phyloP scores from a whole-genome alignment of 306 rosid genomes.

The Gillenia trifoliata region DNA sequence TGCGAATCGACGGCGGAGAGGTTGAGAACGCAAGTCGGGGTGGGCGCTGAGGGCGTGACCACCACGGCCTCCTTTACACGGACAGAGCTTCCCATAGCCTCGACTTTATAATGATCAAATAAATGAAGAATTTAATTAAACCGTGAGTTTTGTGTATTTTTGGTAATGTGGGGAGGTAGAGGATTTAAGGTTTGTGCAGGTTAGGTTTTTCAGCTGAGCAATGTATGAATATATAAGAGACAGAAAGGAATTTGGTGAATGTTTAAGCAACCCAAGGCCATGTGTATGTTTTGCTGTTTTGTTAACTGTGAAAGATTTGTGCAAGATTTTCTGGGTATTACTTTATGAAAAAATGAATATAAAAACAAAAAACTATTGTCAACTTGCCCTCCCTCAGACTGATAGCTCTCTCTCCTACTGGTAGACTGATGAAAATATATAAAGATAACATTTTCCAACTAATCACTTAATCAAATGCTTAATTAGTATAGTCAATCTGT shows the following conservation, averaged over 20 bases:
- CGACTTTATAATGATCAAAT: background rate
- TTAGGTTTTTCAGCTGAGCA: background rate
- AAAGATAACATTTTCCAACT: background rate
- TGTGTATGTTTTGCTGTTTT: constrained; percentile 35
- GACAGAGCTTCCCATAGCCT: constrained; percentile 50
- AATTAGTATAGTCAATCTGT: no score
- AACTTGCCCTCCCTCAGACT: constrained; percentile 25
- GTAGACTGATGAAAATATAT: background rate
- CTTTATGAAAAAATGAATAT: constrained; percentile 51
- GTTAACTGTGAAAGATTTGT: constrained; percentile 62
- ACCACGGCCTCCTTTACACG: constrained; percentile 50
- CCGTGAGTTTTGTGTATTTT: background rate
- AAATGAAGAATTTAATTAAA: background rate
- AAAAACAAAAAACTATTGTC: constrained; percentile 49
- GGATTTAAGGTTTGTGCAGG: background rate
- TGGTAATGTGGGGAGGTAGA: background rate
- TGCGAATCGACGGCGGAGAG: constrained; percentile 85
- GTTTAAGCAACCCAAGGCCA: constrained; percentile 14
- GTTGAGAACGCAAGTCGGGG: constrained; percentile 44
- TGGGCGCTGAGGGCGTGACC: constrained; percentile 60
- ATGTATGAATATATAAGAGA: background rate
- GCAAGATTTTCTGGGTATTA: constrained; percentile 66
- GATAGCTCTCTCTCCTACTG: constrained; percentile 6
- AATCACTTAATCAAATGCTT: background rate
- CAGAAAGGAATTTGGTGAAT: constrained; percentile 8